phyloP scores from a whole-genome alignment of 78 protist genomes.

The Dictyostelium capitatum region DNA sequence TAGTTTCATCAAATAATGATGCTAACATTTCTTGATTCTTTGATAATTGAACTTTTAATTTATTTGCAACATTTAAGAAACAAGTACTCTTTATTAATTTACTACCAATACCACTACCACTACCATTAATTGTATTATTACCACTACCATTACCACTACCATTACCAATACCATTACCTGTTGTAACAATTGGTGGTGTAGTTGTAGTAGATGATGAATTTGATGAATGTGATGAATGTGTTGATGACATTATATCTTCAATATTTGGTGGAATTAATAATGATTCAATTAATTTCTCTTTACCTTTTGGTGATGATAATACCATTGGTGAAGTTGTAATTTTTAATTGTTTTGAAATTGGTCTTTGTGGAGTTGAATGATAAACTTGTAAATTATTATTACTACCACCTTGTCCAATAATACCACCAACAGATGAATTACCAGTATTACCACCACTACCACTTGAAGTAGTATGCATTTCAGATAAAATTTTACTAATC shows the following conservation, averaged over 20 bases:
- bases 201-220: no score
- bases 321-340: neutral
- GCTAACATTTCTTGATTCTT: constrained; percentile 70
- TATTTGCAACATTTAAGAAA: constrained; percentile 39
- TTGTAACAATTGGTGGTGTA: no score
- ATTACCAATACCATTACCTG: neutral
- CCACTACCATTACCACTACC: neutral
- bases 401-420: neutral
- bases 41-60: constrained; percentile 38
- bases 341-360: neutral
- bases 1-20: constrained; percentile 62
- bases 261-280: neutral
- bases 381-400: neutral
- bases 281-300: constrained; percentile 22
- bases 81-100: constrained; percentile 10
- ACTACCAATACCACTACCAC: neutral
- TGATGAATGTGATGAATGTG: neutral
- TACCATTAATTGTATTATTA: neutral
- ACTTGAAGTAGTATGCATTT: constrained; percentile 1
- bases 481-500: constrained; percentile 53
- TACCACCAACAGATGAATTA: neutral
- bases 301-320: constrained; percentile 14
- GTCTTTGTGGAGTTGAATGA: neutral
- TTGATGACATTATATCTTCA: neutral
- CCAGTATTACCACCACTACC: neutral